A percentile compares a stretch with the other conserved stretches of the same genome.
Evolutionary conservation across 495 filamentous ascomycete species (phyloP).

Genomic region (Penicillium pancosmium): DNA sequence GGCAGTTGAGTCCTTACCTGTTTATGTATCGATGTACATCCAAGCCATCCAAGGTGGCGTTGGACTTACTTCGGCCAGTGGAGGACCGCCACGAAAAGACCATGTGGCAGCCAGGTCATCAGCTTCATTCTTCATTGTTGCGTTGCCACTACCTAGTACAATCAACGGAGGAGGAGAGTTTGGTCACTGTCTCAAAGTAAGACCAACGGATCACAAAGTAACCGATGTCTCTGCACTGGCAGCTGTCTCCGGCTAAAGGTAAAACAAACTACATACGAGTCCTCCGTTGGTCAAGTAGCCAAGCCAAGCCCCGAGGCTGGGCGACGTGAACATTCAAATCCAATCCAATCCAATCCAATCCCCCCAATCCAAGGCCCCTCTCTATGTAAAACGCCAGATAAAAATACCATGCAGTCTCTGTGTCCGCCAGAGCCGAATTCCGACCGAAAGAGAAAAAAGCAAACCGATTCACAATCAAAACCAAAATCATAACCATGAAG

Average conservation of each 20-base stretch:
- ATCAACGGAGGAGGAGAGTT: too few species aligned
- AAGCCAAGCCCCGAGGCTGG: too few species aligned
- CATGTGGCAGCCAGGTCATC: background rate
- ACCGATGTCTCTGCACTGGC: too few species aligned
- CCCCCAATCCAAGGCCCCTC: background rate
- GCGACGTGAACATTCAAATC: background rate
- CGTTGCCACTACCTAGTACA: too few species aligned
- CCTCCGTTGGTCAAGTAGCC: too few species aligned
- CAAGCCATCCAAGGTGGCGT: background rate
- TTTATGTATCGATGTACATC: too few species aligned
- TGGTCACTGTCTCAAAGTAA: too few species aligned
- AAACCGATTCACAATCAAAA: background rate
- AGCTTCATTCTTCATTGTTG: background rate
- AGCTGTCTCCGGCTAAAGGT: too few species aligned
- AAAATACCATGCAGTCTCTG: background rate
- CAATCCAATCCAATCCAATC: background rate
- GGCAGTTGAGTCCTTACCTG: background rate
- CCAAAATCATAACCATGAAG: background rate
- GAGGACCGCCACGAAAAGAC: background rate
- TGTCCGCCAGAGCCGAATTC: background rate
- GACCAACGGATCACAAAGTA: too few species aligned
- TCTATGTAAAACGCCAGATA: constrained; percentile 1
- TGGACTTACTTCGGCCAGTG: background rate
- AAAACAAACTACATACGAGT: too few species aligned
- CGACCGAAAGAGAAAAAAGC: background rate